Conservation (phyloP, 352 stramenopile genomes). For the Phytophthora tubulina region DNA sequence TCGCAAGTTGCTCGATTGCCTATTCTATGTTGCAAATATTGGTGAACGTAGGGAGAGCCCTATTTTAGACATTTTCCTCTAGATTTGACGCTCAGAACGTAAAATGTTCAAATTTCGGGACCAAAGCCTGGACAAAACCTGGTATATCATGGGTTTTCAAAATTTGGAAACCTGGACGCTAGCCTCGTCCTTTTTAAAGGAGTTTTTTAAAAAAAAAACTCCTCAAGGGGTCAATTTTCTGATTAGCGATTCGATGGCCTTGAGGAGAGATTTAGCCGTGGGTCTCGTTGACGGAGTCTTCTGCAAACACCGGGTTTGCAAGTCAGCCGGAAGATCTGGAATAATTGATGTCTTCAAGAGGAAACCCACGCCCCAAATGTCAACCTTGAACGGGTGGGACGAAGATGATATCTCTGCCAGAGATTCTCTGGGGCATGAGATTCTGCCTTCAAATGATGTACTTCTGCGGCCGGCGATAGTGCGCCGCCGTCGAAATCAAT, state of each 20-base stretch:
- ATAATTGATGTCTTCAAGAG: background rate
- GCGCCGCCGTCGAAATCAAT: slow-evolving; percentile 23
- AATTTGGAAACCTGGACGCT: too few relatives aligned
- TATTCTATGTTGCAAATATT: too few relatives aligned
- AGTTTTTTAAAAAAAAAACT: too few relatives aligned
- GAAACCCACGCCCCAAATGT: background rate
- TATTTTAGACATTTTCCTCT: too few relatives aligned
- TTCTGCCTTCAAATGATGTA: slow-evolving; percentile 9
- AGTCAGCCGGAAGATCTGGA: slow-evolving; percentile 10
- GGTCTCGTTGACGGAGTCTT: background rate
- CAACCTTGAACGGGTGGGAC: slow-evolving; percentile 15
- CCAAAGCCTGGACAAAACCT: too few relatives aligned
- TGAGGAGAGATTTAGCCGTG: background rate
- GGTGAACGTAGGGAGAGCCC: too few relatives aligned
- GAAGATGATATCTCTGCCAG: background rate
- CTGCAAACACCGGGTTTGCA: background rate
- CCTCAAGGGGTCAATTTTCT: background rate
- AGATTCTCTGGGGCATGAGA: slow-evolving; percentile 16
- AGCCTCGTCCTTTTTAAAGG: too few relatives aligned
- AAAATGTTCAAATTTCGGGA: too few relatives aligned
- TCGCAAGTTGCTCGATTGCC: too few relatives aligned
- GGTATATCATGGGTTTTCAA: too few relatives aligned
- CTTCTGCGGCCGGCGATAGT: slow-evolving; percentile 7
- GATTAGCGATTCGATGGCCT: background rate
- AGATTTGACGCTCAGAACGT: too few relatives aligned